A percentile compares a stretch with the other conserved stretches of the same genome.
Evolutionary conservation across 2,329 filamentous ascomycete genomes (phyloP).

Genomic region (Aspergillus aculeatinus): DNA sequence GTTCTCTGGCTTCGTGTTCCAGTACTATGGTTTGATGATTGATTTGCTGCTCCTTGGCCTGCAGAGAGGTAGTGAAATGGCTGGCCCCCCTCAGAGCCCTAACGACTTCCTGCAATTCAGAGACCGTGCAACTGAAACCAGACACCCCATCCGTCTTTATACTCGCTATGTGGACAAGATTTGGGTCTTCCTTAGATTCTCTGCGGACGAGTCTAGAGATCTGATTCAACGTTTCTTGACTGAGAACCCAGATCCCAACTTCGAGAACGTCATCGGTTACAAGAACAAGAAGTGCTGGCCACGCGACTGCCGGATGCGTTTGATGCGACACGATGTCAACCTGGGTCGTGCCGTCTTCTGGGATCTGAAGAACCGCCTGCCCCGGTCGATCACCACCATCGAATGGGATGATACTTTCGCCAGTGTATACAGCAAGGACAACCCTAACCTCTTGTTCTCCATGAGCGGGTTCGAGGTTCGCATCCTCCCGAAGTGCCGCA

Average conservation of each 20-base stretch:
- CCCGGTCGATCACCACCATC: conserved; percentile 91
- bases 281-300: conserved; percentile 99
- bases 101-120: conserved; percentile 98
- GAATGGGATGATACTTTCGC: conserved; percentile 99
- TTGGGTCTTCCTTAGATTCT: conserved; percentile 95
- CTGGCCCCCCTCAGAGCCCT: conserved; percentile 85
- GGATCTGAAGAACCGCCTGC: conserved; percentile 96
- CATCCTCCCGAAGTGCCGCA: conserved; percentile 91
- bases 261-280: conserved; percentile 98
- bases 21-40: conserved; percentile 95
- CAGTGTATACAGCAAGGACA: conserved; percentile 96
- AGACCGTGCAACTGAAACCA: conserved; percentile 85
- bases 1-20: conserved; percentile 98
- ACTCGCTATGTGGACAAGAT: conserved; percentile 97
- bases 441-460: conserved; percentile 93
- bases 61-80: conserved; percentile 96
- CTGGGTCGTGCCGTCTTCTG: conserved; percentile 96
- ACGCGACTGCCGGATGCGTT: conserved; percentile 90
- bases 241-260: conserved; percentile 97
- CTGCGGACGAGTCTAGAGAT: conserved; percentile 89
- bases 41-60: conserved; percentile 88
- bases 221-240: conserved; percentile 97
- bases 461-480: conserved; percentile 98
- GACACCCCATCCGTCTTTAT: conserved; percentile 95
- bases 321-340: conserved; percentile 99